Evolutionary conservation across 1,284 basidiomycete genomes (phyloP).

Genomic region (Heterobasidion parviporum): DNA sequence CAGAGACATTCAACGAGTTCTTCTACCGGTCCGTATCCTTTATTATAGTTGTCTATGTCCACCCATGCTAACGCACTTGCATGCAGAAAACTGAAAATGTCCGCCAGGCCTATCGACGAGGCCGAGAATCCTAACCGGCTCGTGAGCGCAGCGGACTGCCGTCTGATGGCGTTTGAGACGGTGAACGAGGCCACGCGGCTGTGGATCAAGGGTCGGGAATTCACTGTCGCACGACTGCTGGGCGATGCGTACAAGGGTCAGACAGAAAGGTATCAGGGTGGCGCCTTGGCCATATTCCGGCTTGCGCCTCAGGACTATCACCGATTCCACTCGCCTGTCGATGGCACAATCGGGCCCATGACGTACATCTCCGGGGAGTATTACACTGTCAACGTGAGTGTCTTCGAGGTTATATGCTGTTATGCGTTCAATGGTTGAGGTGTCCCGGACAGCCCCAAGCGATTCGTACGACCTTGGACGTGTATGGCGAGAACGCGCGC

Average conservation of each 20-base stretch:
- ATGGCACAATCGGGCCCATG: constrained; percentile 77
- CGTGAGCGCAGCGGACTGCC: constrained; percentile 88
- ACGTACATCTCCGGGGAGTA: constrained; percentile 80
- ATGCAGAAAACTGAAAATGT: constrained; percentile 77
- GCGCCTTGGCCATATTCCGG: constrained; percentile 79
- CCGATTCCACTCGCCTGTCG: constrained; percentile 90
- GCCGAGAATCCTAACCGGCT: constrained; percentile 70
- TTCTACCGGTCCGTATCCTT: constrained; percentile 57
- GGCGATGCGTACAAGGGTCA: constrained; percentile 71
- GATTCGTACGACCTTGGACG: constrained; percentile 76
- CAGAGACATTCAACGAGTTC: constrained; percentile 86
- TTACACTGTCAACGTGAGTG: constrained; percentile 82
- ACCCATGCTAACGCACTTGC: constrained; percentile 16
- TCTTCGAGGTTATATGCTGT: constrained; percentile 13
- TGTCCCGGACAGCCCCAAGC: constrained; percentile 58
- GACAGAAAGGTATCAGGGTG: constrained; percentile 65
- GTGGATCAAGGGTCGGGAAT: constrained; percentile 98
- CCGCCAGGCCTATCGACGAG: constrained; percentile 70
- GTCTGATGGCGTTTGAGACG: constrained; percentile 88
- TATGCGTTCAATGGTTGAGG: not conserved
- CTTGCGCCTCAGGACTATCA: constrained; percentile 97
- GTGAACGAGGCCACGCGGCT: constrained; percentile 79
- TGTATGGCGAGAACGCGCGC: constrained; percentile 90
- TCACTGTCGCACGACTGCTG: constrained; percentile 72
- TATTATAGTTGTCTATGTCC: not conserved